Base-by-base conservation (phyloP, 805 yeast genomes). In the Wickerhamiella qilinensis region DNA sequence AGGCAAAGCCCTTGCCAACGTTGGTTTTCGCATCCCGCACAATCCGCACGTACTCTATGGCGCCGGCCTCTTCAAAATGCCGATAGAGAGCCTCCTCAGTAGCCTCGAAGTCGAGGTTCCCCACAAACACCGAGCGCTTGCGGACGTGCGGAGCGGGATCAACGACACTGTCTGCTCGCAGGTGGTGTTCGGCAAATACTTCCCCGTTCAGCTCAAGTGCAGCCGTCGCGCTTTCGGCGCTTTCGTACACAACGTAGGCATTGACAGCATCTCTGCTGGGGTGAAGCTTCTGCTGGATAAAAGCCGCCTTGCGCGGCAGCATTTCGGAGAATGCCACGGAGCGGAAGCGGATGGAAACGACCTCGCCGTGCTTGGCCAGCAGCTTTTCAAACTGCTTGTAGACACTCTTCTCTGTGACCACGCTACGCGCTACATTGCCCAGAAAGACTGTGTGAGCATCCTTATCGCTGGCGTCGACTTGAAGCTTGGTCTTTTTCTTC, bases 1-100 rank as follows among this genome's bases (percentile, higher is more conserved):
- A 82, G 4, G 94, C 98, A 62, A 91, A 86, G 4, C 99, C 99
- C 62, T 91, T 91, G 46, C 98, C 99, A 42, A 88, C 66, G 51
- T 91, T 88, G 18, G 96, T 88, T 62, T 83, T 83, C 15, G 93
- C 62, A 56, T 91, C 99, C 55, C 99, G 74, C 25, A 91, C 71
- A 35, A 91, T 70, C 57, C 99, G 73, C 24, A 91, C 95, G 45
- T 80, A 77, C 56, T 85, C 94, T 39, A 91, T 79, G 20, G 71
- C 76, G 20, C 82, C 83, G 45, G 75, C 65, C 2, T 51, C 57
- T 43, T 64, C 66, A 62, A 91, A 91, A 56, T 77, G 83, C 38
- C 65, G 68, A 93, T 94, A 91, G 27, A 91, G 64, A 25, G 74
- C 68, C 56, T 91, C 98, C 58, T 91, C 99, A 42, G 71, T 71